Percentiles rank a stretch among this genome's conserved stretches.
Evolutionary conservation across 192 early-diverging fungal genomes (phyloP).

Genomic region (Polychytrium aggregatum): DNA sequence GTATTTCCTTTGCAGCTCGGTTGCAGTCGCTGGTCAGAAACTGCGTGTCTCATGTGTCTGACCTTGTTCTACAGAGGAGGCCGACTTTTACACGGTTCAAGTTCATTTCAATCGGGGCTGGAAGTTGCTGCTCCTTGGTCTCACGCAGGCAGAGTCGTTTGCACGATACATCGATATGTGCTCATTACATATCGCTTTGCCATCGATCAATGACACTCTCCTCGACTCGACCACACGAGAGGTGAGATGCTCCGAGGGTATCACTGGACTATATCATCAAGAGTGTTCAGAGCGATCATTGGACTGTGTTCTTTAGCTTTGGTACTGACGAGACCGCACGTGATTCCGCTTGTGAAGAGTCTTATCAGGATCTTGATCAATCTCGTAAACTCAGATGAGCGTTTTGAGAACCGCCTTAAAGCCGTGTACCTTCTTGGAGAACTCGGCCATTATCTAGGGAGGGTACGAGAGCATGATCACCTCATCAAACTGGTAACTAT

Average conservation of each 20-base stretch:
- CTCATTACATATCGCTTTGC: conserved; percentile 31
- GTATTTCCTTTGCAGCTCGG: too few relatives aligned
- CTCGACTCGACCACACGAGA: conserved; percentile 34
- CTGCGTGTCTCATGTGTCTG: too few relatives aligned
- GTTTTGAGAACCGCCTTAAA: conserved; percentile 37
- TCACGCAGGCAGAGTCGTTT: conserved; percentile 39
- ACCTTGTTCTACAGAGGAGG: conserved; percentile 37
- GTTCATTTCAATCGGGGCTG: conserved; percentile 43
- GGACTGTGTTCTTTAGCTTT: background rate
- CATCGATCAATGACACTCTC: conserved; percentile 37
- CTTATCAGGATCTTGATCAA: conserved; percentile 29
- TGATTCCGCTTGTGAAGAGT: too few relatives aligned
- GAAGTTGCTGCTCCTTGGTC: conserved; percentile 40
- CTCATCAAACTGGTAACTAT: conserved; percentile 22
- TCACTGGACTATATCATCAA: too few relatives aligned
- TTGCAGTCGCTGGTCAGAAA: too few relatives aligned
- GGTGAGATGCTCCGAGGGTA: conserved; percentile 8
- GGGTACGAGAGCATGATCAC: conserved; percentile 31
- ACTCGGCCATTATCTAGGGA: conserved; percentile 27
- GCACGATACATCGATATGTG: conserved; percentile 39
- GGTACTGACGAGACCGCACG: background rate
- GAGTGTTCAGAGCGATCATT: background rate
- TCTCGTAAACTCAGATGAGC: conserved; percentile 35
- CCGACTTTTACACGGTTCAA: conserved; percentile 37
- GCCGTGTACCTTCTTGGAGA: conserved; percentile 39